A percentile compares a stretch with the other conserved stretches of the same genome.
Evolutionary conservation across 257 asterid species (phyloP).

Genomic region (Plantago elongata): DNA sequence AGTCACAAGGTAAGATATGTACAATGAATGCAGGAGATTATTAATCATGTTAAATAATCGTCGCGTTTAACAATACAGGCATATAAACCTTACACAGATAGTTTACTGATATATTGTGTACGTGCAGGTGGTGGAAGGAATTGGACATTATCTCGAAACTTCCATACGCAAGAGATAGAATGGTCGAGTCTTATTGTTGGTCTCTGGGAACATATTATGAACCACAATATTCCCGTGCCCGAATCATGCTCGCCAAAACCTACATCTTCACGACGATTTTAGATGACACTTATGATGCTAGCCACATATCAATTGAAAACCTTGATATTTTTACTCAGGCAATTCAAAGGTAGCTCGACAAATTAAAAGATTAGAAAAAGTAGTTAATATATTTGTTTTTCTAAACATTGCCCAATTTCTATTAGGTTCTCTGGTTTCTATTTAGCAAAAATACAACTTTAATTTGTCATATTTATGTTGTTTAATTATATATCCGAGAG

Average conservation of each 20-base stretch:
- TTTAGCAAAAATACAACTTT: no score
- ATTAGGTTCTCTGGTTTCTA: no score
- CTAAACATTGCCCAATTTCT: neutral
- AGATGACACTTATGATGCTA: slow-evolving; percentile 15
- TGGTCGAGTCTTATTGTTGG: slow-evolving; percentile 21
- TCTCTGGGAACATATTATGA: slow-evolving; percentile 14
- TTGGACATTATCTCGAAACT: slow-evolving; percentile 11
- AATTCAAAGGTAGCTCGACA: slow-evolving; percentile 8
- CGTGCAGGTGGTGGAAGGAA: slow-evolving; percentile 25
- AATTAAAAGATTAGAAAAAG: neutral
- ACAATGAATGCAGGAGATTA: neutral
- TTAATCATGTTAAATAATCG: neutral
- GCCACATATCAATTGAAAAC: slow-evolving; percentile 12
- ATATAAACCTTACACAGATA: neutral
- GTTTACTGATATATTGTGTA: neutral
- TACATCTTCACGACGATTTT: neutral
- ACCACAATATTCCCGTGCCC: slow-evolving; percentile 16
- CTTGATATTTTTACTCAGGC: slow-evolving; percentile 12
- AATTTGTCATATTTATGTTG: no score
- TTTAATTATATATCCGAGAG: no score
- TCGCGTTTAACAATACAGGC: no score
- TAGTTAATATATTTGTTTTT: no score
- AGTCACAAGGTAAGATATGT: slow-evolving; percentile 11
- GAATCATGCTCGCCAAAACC: slow-evolving; percentile 13
- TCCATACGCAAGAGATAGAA: slow-evolving; percentile 23